Conservation (phyloP, 2,329 filamentous ascomycete genomes). For the Pseudofabraea citricarpa region DNA sequence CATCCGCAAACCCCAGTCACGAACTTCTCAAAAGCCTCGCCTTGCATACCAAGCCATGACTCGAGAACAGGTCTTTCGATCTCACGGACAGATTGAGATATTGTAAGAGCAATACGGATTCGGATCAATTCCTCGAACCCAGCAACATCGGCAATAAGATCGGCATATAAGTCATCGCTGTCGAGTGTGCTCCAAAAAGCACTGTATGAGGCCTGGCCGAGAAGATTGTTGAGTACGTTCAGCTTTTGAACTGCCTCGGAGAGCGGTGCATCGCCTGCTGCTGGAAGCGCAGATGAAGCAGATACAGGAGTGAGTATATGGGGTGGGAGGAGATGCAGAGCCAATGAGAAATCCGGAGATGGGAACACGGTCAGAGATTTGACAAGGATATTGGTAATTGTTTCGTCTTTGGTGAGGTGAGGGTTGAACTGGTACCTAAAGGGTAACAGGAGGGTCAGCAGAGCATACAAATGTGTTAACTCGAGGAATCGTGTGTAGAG, state of each 20-base stretch:
- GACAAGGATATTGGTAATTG: slow-evolving; percentile 97
- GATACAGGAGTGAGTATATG: slow-evolving; percentile 63
- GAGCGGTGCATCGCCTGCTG: slow-evolving; percentile 61
- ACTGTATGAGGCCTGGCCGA: slow-evolving; percentile 85
- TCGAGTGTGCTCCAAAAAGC: slow-evolving; percentile 92
- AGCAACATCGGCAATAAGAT: slow-evolving; percentile 87
- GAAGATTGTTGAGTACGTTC: slow-evolving; percentile 64
- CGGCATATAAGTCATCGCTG: slow-evolving; percentile 91
- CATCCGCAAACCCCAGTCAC: slow-evolving; percentile 83
- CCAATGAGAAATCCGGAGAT: slow-evolving; percentile 88
- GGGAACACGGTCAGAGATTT: slow-evolving; percentile 98
- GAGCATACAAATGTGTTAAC: no score
- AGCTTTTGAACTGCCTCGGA: slow-evolving; percentile 79
- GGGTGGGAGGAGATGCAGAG: slow-evolving; percentile 87
- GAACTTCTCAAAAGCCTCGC: slow-evolving; percentile 68
- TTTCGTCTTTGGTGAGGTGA: slow-evolving; percentile 92
- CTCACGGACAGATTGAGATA: slow-evolving; percentile 76
- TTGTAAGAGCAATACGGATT: slow-evolving; percentile 80
- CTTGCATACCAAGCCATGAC: slow-evolving; percentile 70
- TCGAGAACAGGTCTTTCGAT: slow-evolving; percentile 64
- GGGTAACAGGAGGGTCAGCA: slow-evolving; percentile 10
- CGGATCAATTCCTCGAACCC: slow-evolving; percentile 95
- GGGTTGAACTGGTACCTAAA: slow-evolving; percentile 98
- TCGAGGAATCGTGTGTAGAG: neutral
- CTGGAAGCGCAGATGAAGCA: slow-evolving; percentile 40